Base-by-base conservation (phyloP, 1,284 basidiomycete species). In the Cryptococcus sp. region DNA sequence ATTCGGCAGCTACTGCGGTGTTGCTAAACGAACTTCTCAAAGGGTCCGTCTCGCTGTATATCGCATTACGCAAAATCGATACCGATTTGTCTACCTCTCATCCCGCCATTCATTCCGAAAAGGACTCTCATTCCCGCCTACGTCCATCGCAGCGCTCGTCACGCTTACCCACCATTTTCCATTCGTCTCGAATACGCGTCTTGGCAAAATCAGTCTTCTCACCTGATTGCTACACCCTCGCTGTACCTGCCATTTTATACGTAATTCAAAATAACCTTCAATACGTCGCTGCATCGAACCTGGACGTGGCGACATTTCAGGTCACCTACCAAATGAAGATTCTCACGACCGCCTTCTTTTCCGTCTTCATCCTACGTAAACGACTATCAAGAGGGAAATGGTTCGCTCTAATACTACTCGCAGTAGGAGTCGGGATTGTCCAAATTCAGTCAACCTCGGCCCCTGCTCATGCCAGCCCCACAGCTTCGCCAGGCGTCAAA, bases 271-370 rank as follows among this genome's bases (percentile, higher is more conserved):
- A 97, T 79, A 92, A 91, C 74, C 80, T 98, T 39, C 93, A 97
- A 74, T 97, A 91, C 75, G 86, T 94, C 54, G 93, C 93, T 14
- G 87, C 88, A 22, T 86, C 87, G 51, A 96, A 97, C 72, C 81
- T 98, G 53, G 88, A 91, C 55, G 91, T 90, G 18, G 91, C 93
- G 13, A 93, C 92, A n/a, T 98, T 97, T 77, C 74, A 76, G 56
- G 77, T 93, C 67, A 90, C 87, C 49, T 94, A 94, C 75, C 91
- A 94, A 74, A 91, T 93, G 89, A 94, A 97, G 78, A 96, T 98
- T 64, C 83, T 98, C 56, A 97, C 92, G 24, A 98, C 93, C 13
- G 93, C 93, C 14, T 88, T 85, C 44, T 97, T 96, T 76, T 93
- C 89, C 37, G 92, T 97, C 54, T 69, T 89, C 9, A 79, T 98